Percentiles rank a stretch among this genome's conserved stretches.
Evolutionary conservation across 2,329 filamentous ascomycete species (phyloP).

Genomic region (Trichoderma hamatum): DNA sequence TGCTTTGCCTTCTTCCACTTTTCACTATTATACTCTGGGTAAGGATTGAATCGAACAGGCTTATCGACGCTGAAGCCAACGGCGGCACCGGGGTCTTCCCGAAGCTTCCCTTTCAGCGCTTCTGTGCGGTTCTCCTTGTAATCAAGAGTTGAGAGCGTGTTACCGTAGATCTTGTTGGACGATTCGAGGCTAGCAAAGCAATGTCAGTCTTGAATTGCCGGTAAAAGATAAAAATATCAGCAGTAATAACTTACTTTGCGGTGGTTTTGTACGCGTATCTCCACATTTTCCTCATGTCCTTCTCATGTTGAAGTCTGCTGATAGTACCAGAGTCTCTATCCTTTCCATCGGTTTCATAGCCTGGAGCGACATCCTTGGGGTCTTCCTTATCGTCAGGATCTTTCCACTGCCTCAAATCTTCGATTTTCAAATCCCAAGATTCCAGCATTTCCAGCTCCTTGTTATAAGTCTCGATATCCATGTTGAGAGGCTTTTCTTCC

Average conservation of each 20-base stretch:
- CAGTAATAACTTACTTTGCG: slow-evolving; percentile 42
- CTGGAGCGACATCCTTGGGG: slow-evolving; percentile 41
- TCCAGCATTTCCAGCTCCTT: slow-evolving; percentile 27
- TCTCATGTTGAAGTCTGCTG: slow-evolving; percentile 44
- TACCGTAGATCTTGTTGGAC: slow-evolving; percentile 60
- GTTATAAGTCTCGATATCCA: slow-evolving; percentile 27
- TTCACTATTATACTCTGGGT: slow-evolving; percentile 68
- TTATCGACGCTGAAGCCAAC: slow-evolving; percentile 49
- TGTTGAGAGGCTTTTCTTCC: slow-evolving; percentile 29
- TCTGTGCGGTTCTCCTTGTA: slow-evolving; percentile 44
- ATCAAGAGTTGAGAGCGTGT: slow-evolving; percentile 54
- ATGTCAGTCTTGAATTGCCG: neutral
- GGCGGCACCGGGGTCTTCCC: slow-evolving; percentile 40
- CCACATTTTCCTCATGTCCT: slow-evolving; percentile 49
- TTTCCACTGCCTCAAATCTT: slow-evolving; percentile 42
- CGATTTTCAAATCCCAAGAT: slow-evolving; percentile 42
- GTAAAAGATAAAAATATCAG: neutral
- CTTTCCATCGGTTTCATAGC: slow-evolving; percentile 44
- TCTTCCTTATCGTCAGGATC: slow-evolving; percentile 43
- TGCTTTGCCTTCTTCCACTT: slow-evolving; percentile 60
- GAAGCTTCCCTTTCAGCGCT: slow-evolving; percentile 38
- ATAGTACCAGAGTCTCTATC: slow-evolving; percentile 39
- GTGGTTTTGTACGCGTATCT: slow-evolving; percentile 46
- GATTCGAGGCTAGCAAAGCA: slow-evolving; percentile 43
- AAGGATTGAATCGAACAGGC: slow-evolving; percentile 67